A percentile compares a stretch with the other conserved stretches of the same genome.
phyloP scores from a whole-genome alignment of 805 yeast species.

The Lipomyces kockii region DNA sequence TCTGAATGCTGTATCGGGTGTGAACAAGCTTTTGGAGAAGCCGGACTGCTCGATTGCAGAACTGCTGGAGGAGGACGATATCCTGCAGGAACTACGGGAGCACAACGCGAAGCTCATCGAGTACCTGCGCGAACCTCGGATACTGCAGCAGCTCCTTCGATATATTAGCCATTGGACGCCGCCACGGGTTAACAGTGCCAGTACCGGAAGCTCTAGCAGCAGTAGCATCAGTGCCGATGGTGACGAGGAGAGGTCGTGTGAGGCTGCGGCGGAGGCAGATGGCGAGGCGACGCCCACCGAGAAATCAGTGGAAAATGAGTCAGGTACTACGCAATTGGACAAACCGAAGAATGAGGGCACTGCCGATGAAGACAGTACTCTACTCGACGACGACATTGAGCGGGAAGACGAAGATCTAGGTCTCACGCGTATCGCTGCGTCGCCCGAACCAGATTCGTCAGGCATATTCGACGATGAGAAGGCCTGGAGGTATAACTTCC shows the following conservation, averaged over 20 bases:
- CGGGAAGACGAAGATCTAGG: conserved; percentile 31
- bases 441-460: conserved; percentile 33
- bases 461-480: conserved; percentile 43
- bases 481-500: conserved; percentile 29
- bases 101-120: conserved; percentile 78
- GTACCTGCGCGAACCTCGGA: conserved; percentile 76
- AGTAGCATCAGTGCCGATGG: conserved; percentile 3
- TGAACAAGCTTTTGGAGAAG: conserved; percentile 49
- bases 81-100: conserved; percentile 71
- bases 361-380: conserved; percentile 37
- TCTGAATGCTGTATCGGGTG: conserved; percentile 50
- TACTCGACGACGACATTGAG: conserved; percentile 32
- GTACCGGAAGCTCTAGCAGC: neutral
- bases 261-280: neutral
- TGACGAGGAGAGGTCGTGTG: neutral
- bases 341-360: conserved; percentile 21
- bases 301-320: neutral
- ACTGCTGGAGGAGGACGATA: conserved; percentile 72
- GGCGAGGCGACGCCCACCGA: conserved; percentile 2
- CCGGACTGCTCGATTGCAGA: conserved; percentile 53
- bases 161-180: conserved; percentile 50
- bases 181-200: conserved; percentile 17
- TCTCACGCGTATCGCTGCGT: conserved; percentile 35
- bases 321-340: neutral
- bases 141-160: conserved; percentile 68